These are phyloP conservation scores for Cynara cardunculus DNA, from an alignment of 129 eudicot genomes.

Conservation along the genomic window DNA sequence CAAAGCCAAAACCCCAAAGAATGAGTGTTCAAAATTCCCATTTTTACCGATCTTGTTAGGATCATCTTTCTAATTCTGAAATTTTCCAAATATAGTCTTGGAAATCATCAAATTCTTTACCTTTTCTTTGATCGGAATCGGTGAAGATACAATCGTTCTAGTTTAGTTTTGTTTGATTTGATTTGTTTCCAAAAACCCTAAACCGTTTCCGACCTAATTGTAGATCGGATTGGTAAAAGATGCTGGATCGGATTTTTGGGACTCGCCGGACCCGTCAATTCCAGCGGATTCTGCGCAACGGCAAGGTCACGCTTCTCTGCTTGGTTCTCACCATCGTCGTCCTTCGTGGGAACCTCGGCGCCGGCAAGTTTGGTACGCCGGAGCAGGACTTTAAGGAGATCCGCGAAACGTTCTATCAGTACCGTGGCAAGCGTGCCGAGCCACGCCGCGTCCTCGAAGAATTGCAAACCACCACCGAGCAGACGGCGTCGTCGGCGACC, in stretches of 20 bases:
- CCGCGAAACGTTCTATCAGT: conserved; percentile 54
- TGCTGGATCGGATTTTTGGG: conserved; percentile 54
- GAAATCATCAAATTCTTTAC: not conserved
- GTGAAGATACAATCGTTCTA: not conserved
- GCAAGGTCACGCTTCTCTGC: conserved; percentile 69
- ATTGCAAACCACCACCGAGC: conserved; percentile 12
- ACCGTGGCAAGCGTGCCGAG: conserved; percentile 52
- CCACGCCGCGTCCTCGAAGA: conserved; percentile 80
- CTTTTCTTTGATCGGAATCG: not conserved
- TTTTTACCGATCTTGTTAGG: not conserved
- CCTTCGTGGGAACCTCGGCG: conserved; percentile 67
- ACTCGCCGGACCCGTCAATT: conserved; percentile 58
- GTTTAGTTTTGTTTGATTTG: not conserved
- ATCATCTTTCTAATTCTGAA: not conserved
- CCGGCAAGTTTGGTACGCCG: conserved; percentile 85
- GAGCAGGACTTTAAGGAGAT: conserved; percentile 69
- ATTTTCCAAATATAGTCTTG: not conserved
- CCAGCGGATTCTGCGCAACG: conserved; percentile 47
- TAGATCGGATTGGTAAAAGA: conserved; percentile 15
- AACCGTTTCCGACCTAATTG: not conserved
- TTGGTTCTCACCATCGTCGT: conserved; percentile 61
- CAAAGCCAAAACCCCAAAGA: conserved; percentile 15
- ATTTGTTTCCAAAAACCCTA: conserved; percentile 6
- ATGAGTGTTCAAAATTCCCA: not conserved
- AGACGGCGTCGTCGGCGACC: conserved; percentile 15